phyloP scores from a whole-genome alignment of 1,284 basidiomycete genomes.

The Sanghuangporus baumii region DNA sequence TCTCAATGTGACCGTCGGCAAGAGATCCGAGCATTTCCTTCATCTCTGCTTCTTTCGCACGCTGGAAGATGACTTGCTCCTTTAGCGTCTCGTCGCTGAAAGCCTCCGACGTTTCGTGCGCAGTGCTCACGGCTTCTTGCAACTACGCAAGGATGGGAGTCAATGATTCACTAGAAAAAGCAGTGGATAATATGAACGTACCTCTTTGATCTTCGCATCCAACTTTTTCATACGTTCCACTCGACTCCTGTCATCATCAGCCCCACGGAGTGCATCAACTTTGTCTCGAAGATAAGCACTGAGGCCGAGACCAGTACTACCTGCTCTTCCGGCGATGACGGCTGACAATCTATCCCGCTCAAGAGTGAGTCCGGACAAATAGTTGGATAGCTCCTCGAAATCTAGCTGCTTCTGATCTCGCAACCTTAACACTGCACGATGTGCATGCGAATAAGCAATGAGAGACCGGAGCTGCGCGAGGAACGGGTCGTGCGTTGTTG shows the following conservation, averaged over 20 bases:
- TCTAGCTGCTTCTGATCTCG: slow-evolving; percentile 98
- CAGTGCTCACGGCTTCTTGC: slow-evolving; percentile 91
- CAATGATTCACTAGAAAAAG: background rate
- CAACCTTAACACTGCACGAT: slow-evolving; percentile 86
- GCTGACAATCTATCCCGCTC: slow-evolving; percentile 92
- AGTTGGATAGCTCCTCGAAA: slow-evolving; percentile 96
- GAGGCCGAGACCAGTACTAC: slow-evolving; percentile 76
- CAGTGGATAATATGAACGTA: slow-evolving; percentile 29
- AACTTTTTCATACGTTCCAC: slow-evolving; percentile 92
- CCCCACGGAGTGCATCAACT: slow-evolving; percentile 86
- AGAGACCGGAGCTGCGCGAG: slow-evolving; percentile 86
- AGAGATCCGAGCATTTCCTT: slow-evolving; percentile 88
- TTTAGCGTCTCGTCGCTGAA: slow-evolving; percentile 92
- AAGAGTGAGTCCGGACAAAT: slow-evolving; percentile 83
- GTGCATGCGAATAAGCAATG: slow-evolving; percentile 83
- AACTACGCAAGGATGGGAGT: slow-evolving; percentile 47
- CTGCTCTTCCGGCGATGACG: slow-evolving; percentile 74
- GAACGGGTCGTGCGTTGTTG: slow-evolving; percentile 82
- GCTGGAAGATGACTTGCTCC: slow-evolving; percentile 88
- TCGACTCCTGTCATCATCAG: slow-evolving; percentile 89
- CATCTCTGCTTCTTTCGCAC: slow-evolving; percentile 90
- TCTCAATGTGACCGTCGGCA: slow-evolving; percentile 92
- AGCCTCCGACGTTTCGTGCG: slow-evolving; percentile 92
- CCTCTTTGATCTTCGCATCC: slow-evolving; percentile 93
- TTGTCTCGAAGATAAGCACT: slow-evolving; percentile 92